Conservation (phyloP, 1,284 basidiomycete species). For the Cryptococcus jaspeensis region DNA sequence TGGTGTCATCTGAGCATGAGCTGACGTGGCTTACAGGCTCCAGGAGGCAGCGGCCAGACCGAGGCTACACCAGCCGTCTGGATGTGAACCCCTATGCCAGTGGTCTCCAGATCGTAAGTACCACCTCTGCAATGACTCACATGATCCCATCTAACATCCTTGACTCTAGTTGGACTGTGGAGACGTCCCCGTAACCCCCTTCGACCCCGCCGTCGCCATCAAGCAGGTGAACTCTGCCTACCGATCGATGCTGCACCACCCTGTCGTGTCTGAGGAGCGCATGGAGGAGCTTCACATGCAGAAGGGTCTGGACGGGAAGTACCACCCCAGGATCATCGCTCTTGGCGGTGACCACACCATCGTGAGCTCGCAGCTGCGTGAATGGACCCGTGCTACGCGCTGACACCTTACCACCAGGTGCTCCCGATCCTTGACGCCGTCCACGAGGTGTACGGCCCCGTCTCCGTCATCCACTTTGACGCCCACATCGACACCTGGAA, state of each 20-base stretch:
- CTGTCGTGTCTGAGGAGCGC: conserved; percentile 20
- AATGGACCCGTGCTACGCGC: not conserved
- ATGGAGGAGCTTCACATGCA: conserved; percentile 27
- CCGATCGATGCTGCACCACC: conserved; percentile 28
- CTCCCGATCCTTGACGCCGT: conserved; percentile 54
- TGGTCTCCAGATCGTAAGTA: conserved; percentile 30
- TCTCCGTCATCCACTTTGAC: conserved; percentile 49
- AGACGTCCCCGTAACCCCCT: conserved; percentile 52
- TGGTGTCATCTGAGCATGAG: not conserved
- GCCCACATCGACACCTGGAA: conserved; percentile 55
- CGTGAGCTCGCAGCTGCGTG: conserved; percentile 13
- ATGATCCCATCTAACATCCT: not conserved
- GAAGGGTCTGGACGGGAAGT: conserved; percentile 40
- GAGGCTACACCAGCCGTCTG: conserved; percentile 33
- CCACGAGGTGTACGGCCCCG: conserved; percentile 41
- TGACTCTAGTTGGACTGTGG: conserved; percentile 46
- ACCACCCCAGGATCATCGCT: conserved; percentile 51
- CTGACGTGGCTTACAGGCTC: conserved; percentile 19
- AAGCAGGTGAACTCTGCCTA: conserved; percentile 51
- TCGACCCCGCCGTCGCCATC: conserved; percentile 51
- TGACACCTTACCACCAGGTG: conserved; percentile 22
- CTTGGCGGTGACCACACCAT: conserved; percentile 54
- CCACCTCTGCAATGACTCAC: not conserved
- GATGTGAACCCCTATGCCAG: conserved; percentile 36
- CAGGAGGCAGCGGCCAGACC: conserved; percentile 32